Conservation (phyloP, 345 rosid species). For the Salix udensis region DNA sequence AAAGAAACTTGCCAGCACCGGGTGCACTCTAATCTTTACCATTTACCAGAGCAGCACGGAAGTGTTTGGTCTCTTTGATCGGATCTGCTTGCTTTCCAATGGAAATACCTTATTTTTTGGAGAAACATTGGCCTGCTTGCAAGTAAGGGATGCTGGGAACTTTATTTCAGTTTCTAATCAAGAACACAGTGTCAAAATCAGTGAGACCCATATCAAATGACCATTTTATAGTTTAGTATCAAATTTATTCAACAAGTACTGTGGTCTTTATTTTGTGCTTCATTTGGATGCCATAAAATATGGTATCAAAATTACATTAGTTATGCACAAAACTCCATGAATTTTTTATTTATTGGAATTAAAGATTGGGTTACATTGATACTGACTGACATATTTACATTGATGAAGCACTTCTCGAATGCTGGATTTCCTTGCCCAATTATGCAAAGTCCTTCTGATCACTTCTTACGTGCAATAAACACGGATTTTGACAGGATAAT, state of each 20-base stretch:
- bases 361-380: neutral
- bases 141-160: constrained; percentile 40
- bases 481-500: constrained; percentile 98
- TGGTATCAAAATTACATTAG: neutral
- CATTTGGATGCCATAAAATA: neutral
- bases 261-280: constrained; percentile 1
- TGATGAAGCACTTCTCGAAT: constrained; percentile 89
- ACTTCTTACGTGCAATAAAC: constrained; percentile 94
- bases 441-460: constrained; percentile 99
- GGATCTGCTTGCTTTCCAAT: constrained; percentile 94
- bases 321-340: neutral
- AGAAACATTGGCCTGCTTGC: constrained; percentile 96
- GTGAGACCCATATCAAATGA: constrained; percentile 2
- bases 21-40: constrained; percentile 90
- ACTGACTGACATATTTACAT: constrained; percentile 26
- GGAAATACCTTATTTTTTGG: constrained; percentile 96
- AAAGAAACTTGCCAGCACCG: constrained; percentile 93
- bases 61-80: constrained; percentile 98
- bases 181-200: neutral
- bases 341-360: constrained; percentile 1
- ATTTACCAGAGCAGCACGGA: constrained; percentile 95
- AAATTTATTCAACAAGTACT: neutral
- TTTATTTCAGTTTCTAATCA: constrained; percentile 6
- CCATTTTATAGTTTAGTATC: neutral
- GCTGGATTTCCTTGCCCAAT: constrained; percentile 99